Evolutionary conservation across 805 yeast genomes (phyloP).

Genomic region (Monosporozyma solicola): DNA sequence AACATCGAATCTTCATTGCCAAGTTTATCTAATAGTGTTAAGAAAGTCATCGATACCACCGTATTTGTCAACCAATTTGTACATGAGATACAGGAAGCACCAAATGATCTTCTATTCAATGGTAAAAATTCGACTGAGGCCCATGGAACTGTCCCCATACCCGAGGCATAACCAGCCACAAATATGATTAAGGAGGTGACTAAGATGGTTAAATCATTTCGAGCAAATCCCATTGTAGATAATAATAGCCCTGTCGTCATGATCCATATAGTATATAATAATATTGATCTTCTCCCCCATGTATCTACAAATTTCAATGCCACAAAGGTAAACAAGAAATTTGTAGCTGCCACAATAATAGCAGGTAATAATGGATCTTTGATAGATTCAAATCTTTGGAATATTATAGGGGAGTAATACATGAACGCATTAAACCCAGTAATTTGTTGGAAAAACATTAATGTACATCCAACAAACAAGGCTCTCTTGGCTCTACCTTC

Average conservation of each 20-base stretch:
- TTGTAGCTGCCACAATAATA: constrained; percentile 45
- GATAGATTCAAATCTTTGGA: constrained; percentile 40
- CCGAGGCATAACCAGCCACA: constrained; percentile 37
- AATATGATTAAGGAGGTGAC: constrained; percentile 28
- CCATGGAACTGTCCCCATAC: constrained; percentile 40
- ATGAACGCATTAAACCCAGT: constrained; percentile 58
- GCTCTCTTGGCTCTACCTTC: constrained; percentile 33
- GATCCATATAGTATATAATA: constrained; percentile 36
- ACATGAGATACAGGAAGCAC: constrained; percentile 35
- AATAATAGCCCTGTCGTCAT: constrained; percentile 31
- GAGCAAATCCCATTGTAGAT: constrained; percentile 26
- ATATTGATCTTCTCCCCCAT: constrained; percentile 39
- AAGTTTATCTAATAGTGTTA: constrained; percentile 26
- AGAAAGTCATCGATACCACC: constrained; percentile 30
- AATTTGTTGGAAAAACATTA: constrained; percentile 49
- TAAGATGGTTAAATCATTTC: constrained; percentile 14
- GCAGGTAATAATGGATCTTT: constrained; percentile 47
- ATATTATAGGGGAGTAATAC: constrained; percentile 52
- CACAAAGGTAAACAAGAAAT: constrained; percentile 46
- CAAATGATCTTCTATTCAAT: constrained; percentile 34
- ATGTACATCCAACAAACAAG: constrained; percentile 39
- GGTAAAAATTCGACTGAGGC: constrained; percentile 38
- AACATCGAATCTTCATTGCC: constrained; percentile 30
- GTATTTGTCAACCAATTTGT: constrained; percentile 36
- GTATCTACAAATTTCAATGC: constrained; percentile 43